A percentile compares a stretch with the other conserved stretches of the same genome.
These are phyloP conservation scores for Friedmanniomyces simplex DNA, from an alignment of 495 filamentous ascomycete genomes.

Conservation along the genomic window DNA sequence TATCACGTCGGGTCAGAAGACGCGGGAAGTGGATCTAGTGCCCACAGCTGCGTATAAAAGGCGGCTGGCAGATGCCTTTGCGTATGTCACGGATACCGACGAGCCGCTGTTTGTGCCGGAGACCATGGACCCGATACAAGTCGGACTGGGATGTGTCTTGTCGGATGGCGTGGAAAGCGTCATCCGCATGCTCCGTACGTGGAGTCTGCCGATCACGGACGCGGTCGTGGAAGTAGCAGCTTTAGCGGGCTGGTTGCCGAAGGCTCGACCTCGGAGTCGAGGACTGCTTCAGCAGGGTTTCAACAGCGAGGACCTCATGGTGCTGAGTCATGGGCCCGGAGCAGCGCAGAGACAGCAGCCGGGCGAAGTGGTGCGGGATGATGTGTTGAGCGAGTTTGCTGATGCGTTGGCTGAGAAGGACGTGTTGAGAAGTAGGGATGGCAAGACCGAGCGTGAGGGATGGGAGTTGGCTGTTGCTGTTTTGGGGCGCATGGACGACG, in stretches of 20 bases:
- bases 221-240: conserved; percentile 71
- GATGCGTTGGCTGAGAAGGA: conserved; percentile 40
- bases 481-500: conserved; percentile 61
- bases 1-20: not conserved
- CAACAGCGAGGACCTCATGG: conserved; percentile 46
- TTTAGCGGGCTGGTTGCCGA: conserved; percentile 60
- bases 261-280: not conserved
- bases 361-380: conserved; percentile 45
- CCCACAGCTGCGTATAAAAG: conserved; percentile 43
- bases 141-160: conserved; percentile 67
- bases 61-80: conserved; percentile 43
- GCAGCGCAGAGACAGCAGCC: not conserved
- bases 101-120: conserved; percentile 56
- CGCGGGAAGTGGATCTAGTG: conserved; percentile 36
- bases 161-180: conserved; percentile 66
- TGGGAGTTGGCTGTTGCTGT: conserved; percentile 81
- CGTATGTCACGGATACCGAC: conserved; percentile 37
- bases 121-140: conserved; percentile 58
- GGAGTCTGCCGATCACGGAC: conserved; percentile 65
- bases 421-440: conserved; percentile 20
- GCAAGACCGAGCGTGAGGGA: conserved; percentile 46
- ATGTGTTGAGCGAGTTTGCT: conserved; percentile 64
- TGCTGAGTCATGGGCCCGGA: conserved; percentile 45
- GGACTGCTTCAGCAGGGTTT: conserved; percentile 25
- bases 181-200: conserved; percentile 59